Conservation (phyloP, 2,329 filamentous ascomycete genomes). For the Blumeria hordei region DNA sequence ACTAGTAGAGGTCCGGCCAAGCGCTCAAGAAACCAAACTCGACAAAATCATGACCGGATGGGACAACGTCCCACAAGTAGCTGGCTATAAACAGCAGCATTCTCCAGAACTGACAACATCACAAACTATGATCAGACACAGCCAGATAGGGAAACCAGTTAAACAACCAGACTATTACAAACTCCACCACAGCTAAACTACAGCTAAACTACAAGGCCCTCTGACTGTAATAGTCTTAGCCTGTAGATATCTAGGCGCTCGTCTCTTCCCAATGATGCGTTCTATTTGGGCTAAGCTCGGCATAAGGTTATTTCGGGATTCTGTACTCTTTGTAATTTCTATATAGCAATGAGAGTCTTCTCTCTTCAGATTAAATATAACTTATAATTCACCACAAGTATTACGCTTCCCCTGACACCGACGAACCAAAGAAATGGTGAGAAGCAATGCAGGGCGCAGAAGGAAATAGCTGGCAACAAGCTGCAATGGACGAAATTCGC, state of each 20-base stretch:
- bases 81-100: not conserved
- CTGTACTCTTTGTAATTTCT: no score
- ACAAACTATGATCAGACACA: not conserved
- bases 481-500: not conserved
- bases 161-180: not conserved
- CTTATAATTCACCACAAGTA: no score
- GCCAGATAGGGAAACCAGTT: not conserved
- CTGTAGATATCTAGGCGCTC: no score
- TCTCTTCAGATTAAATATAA: no score
- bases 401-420: no score
- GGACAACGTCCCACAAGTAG: not conserved
- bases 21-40: not conserved
- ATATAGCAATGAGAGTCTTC: no score
- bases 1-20: no score
- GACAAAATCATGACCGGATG: not conserved
- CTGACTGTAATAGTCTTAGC: no score
- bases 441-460: not conserved
- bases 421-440: not conserved
- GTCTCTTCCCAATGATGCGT: no score
- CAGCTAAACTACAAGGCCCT: not conserved
- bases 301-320: no score
- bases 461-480: not conserved
- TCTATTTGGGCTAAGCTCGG: no score
- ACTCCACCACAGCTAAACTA: not conserved
- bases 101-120: not conserved